A percentile compares a stretch with the other conserved stretches of the same genome.
Conservation (phyloP, 2,329 filamentous ascomycete genomes). For the Aspergillus fructus region DNA sequence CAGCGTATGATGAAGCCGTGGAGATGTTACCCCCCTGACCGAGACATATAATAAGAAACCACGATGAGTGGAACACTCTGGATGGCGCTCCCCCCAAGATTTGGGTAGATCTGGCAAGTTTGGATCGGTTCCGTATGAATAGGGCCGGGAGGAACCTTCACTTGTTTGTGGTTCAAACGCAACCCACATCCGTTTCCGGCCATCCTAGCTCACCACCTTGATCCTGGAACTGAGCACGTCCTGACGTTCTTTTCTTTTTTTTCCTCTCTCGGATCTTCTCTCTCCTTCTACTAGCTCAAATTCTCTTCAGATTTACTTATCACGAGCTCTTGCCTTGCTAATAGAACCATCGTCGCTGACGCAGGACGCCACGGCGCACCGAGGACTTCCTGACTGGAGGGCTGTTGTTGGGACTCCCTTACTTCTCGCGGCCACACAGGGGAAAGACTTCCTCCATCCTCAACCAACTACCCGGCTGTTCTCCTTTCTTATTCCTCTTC, state of each 20-base stretch:
- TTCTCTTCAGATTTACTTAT: slow-evolving; percentile 10
- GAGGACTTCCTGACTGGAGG: slow-evolving; percentile 5
- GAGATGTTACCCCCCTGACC: slow-evolving; percentile 4
- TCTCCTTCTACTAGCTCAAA: background rate
- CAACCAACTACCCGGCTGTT: background rate
- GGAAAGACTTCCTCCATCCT: slow-evolving; percentile 4
- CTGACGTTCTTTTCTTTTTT: slow-evolving; percentile 9
- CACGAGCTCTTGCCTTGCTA: slow-evolving; percentile 1
- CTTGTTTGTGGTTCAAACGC: slow-evolving; percentile 3
- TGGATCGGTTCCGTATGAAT: background rate
- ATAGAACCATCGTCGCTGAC: slow-evolving; percentile 1
- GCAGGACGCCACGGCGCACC: slow-evolving; percentile 10
- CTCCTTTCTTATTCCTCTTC: background rate
- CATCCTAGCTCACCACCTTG: slow-evolving; percentile 2
- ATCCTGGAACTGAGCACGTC: slow-evolving; percentile 1
- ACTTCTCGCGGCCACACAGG: slow-evolving; percentile 8
- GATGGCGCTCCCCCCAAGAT: background rate
- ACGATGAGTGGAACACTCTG: slow-evolving; percentile 4
- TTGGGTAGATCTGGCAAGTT: background rate
- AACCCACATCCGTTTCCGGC: slow-evolving; percentile 10
- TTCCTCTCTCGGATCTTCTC: background rate
- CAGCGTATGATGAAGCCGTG: slow-evolving; percentile 6
- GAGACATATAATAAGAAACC: slow-evolving; percentile 11
- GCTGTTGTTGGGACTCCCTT: slow-evolving; percentile 13
- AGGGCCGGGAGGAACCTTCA: background rate